Evolutionary conservation across 2,329 filamentous ascomycete genomes (phyloP).

Genomic region (Venturia effusa): DNA sequence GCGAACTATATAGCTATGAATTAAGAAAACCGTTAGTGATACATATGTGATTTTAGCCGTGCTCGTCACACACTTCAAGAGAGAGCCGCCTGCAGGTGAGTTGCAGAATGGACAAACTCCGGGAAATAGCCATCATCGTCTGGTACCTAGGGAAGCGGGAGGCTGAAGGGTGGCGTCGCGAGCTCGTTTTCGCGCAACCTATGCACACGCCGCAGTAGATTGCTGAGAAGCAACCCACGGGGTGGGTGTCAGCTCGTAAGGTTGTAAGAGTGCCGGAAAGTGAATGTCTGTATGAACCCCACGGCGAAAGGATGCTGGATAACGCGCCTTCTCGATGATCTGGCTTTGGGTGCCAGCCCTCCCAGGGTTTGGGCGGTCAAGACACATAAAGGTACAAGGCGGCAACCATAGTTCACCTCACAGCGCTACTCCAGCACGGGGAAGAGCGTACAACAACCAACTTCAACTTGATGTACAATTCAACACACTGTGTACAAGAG

Average conservation of each 20-base stretch:
- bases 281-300: neutral
- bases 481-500: neutral
- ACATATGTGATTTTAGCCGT: neutral
- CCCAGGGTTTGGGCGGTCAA: no score
- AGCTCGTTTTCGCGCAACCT: neutral
- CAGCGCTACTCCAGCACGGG: neutral
- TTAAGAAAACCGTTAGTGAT: neutral
- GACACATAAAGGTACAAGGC: neutral
- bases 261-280: neutral
- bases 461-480: neutral
- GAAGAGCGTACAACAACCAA: no score
- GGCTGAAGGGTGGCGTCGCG: neutral
- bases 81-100: neutral
- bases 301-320: neutral
- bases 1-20: neutral
- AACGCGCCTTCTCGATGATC: neutral
- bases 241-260: neutral
- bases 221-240: neutral
- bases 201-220: neutral
- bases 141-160: no score
- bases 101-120: neutral
- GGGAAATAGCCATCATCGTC: neutral
- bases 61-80: neutral
- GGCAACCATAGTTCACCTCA: neutral
- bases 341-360: neutral